Base-by-base conservation (phyloP, 1,284 basidiomycete genomes). In the Mycena sp. region DNA sequence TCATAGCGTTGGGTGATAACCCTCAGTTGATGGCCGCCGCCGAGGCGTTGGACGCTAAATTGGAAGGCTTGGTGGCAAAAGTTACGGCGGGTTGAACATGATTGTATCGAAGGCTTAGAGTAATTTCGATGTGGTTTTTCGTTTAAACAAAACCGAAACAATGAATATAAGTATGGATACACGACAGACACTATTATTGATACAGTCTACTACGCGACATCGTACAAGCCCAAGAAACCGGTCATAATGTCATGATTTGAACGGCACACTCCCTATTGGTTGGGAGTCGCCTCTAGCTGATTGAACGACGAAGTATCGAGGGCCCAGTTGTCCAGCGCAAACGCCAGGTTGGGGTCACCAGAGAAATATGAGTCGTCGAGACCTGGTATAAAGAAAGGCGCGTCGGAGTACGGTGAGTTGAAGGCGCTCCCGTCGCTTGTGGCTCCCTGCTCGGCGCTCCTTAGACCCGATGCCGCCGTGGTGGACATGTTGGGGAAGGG, bases 31-130 rank as follows among this genome's bases (percentile, higher is more conserved):
- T 69, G 64, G 66, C 66, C 30, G 77, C 77, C 9, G 74, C 81
- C 0, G 70, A 77, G 51, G 70, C 29, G 1, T 67, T 87, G 61
- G 84, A 86, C 65, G 72, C 53, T 35, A 85, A 83, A 73, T 65
- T 87, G 38, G 83, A 85, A 62, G 64, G 61, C 40, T 64, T 87
- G 67, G 74, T 84, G 23, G 65, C 61, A 25, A 77, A 66, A 35
- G 73, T 83, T 40, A 72, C 70, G 28, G 50, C 67, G 6, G 65
- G 69, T 41, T 64, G 65, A 64, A 21, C 38, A 40, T 48, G 28
- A 43, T 17, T n/a, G 40, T 23, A 23, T 43, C n/a, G 40, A 43
- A 43, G 40, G 40, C 40, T 7, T 16, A 41, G 17, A 19, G 19
- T 10, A n/a, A 4, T n/a, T n/a, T n/a, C n/a, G n/a, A n/a, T n/a